Evolutionary conservation across 148 eudicot species (phyloP), one percentile per base, ranked within the genome.

Genomic region (Camellia granthamiana): DNA sequence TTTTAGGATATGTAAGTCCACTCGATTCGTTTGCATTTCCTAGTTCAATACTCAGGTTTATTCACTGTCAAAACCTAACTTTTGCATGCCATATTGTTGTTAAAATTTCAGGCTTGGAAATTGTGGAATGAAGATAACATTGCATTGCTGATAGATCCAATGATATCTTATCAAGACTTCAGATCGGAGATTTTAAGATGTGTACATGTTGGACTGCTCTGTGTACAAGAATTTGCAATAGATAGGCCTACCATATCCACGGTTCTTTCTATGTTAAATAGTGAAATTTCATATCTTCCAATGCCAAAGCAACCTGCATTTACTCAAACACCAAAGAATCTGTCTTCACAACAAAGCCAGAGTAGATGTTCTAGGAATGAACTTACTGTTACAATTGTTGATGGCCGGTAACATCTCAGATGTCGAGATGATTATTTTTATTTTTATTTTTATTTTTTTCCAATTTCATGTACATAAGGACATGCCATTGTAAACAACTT

Each of bases 211-310:
- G 80, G 76, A 42, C 81, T 86, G 42, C 23, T 88, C 15, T 86
- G 91, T 41, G 88, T 83, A 14, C 88, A 88, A 77, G 86, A 86
- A 72, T 74, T 68, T 47, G 73, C 88, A 58, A 43, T 68, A 14
- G 83, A 88, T 19, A 77, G 89, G 56, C 91, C 91, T 56, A 78
- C 81, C 75, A 75, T 89, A 7, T 77, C 86, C 1, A 51, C 78
- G 10, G 81, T 89, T 74, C 78, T 86, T 55, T 74, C 83, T 52
- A 86, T 84, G 86, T 82, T 89, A 41, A 75, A 76, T 21, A 77
- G 75, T 59, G 85, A 82, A 69, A 66, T 77, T 43, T 19, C 15
- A 11, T 55, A 78, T 41, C 77, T 85, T 70, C 85, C 83, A 14
- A 30, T 38, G 41, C 87, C 88, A 11, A 82, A 69, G 44, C 85